Conservation (phyloP, 495 filamentous ascomycete genomes). For the Penicillium pulvis region DNA sequence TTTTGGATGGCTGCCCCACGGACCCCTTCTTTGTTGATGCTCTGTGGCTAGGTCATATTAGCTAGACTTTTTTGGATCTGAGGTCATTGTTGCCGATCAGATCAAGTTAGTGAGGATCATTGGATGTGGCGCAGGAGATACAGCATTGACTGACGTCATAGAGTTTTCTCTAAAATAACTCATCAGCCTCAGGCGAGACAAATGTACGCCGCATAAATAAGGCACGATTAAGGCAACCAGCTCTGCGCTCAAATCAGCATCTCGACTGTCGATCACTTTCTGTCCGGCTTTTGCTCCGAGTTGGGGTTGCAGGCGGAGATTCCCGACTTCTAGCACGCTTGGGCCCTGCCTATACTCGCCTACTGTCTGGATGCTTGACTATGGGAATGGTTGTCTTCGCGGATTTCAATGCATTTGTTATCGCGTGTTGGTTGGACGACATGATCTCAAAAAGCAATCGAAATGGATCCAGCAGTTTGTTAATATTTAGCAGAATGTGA, state of each 20-base stretch:
- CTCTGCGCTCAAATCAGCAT: not conserved
- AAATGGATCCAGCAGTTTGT: not conserved
- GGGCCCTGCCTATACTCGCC: not conserved
- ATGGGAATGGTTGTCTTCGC: not conserved
- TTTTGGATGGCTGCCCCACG: conserved; percentile 11
- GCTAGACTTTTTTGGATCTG: conserved; percentile 12
- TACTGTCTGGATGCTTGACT: not conserved
- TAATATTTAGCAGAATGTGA: not conserved
- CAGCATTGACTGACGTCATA: conserved; percentile 18
- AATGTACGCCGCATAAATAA: not conserved
- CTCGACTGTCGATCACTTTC: no score
- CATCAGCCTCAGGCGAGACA: not conserved
- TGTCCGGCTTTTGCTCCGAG: not conserved
- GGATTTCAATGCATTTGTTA: not conserved
- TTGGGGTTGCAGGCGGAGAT: not conserved
- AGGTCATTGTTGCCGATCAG: conserved; percentile 21
- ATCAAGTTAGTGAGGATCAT: conserved; percentile 4
- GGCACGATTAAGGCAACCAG: not conserved
- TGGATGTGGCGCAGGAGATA: conserved; percentile 6
- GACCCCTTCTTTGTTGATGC: not conserved
- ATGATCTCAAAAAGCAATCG: not conserved
- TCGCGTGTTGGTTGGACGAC: not conserved
- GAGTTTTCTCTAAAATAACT: not conserved
- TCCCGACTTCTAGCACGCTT: conserved; percentile 1
- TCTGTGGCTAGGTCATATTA: conserved; percentile 9